Conservation (phyloP, 805 yeast species). For the Candida alai region DNA sequence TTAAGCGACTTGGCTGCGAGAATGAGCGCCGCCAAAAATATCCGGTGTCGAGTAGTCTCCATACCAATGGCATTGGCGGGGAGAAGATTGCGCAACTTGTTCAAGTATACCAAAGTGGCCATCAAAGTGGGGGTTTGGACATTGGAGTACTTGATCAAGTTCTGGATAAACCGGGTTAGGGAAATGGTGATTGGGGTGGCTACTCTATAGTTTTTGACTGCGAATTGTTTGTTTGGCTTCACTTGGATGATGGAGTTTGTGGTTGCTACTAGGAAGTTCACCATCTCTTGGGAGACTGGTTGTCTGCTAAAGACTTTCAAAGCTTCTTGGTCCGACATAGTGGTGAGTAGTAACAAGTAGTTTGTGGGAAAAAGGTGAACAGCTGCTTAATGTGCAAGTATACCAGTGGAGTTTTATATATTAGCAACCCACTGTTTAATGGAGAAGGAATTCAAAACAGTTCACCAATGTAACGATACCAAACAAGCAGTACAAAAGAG, state of each 20-base stretch:
- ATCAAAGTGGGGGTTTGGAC: slow-evolving; percentile 94
- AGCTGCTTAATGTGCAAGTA: too few species aligned
- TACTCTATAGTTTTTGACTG: slow-evolving; percentile 3
- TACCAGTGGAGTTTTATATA: too few species aligned
- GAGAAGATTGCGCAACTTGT: slow-evolving; percentile 68
- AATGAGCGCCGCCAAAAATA: slow-evolving; percentile 83
- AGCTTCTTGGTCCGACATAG: slow-evolving; percentile 41
- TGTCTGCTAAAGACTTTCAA: slow-evolving; percentile 50
- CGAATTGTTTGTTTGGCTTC: slow-evolving; percentile 13
- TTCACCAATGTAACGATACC: too few species aligned
- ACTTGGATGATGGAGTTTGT: slow-evolving; percentile 55
- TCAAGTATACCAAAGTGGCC: slow-evolving; percentile 84
- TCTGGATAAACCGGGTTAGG: slow-evolving; percentile 63
- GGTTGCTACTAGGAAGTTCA: slow-evolving; percentile 53
- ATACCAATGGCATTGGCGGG: slow-evolving; percentile 91
- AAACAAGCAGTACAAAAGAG: not conserved
- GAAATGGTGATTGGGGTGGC: slow-evolving; percentile 21
- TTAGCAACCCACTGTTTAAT: too few species aligned
- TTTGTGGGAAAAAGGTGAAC: slow-evolving; percentile 1
- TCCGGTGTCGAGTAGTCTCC: slow-evolving; percentile 89
- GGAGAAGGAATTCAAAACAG: too few species aligned
- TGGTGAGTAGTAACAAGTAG: not conserved
- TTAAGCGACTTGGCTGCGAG: slow-evolving; percentile 90
- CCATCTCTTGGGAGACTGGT: slow-evolving; percentile 57
- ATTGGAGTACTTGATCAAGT: slow-evolving; percentile 73